Conservation (phyloP, 2,329 filamentous ascomycete genomes). For the Pseudocercospora macadamiae region DNA sequence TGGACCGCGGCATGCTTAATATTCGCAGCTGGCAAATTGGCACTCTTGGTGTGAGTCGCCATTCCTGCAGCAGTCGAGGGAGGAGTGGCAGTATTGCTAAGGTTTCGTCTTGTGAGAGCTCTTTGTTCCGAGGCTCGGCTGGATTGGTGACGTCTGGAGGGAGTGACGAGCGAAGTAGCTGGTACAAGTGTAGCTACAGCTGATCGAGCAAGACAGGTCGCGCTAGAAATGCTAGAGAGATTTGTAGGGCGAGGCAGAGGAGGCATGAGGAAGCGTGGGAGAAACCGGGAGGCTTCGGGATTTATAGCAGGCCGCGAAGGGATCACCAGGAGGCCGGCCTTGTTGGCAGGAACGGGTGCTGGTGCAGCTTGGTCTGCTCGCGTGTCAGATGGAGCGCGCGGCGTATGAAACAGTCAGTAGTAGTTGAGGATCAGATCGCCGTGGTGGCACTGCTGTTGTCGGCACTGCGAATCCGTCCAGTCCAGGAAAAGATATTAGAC, state of each 20-base stretch:
- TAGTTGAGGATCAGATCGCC: background rate
- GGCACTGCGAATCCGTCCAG: background rate
- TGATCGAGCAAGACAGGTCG: conserved; percentile 4
- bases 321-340: conserved; percentile 4
- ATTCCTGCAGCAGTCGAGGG: conserved; percentile 1
- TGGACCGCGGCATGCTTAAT: conserved; percentile 37
- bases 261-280: conserved; percentile 10
- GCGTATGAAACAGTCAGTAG: background rate
- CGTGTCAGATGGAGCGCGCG: background rate
- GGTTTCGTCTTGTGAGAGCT: conserved; percentile 8
- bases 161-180: conserved; percentile 3
- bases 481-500: conserved; percentile 9
- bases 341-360: conserved; percentile 3
- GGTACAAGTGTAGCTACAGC: background rate
- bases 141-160: conserved; percentile 2
- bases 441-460: background rate
- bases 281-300: conserved; percentile 16
- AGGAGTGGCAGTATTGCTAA: conserved; percentile 15
- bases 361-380: background rate
- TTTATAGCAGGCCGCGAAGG: background rate
- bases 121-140: conserved; percentile 1
- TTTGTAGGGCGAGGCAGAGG: conserved; percentile 6
- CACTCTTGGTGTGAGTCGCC: conserved; percentile 23
- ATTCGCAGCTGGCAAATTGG: conserved; percentile 36
- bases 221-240: conserved; percentile 1